Percentiles rank a stretch among this genome's conserved stretches.
These are phyloP conservation scores for Verticillium tricorpus DNA, from an alignment of 2,329 filamentous ascomycete species.

Conservation along the genomic window DNA sequence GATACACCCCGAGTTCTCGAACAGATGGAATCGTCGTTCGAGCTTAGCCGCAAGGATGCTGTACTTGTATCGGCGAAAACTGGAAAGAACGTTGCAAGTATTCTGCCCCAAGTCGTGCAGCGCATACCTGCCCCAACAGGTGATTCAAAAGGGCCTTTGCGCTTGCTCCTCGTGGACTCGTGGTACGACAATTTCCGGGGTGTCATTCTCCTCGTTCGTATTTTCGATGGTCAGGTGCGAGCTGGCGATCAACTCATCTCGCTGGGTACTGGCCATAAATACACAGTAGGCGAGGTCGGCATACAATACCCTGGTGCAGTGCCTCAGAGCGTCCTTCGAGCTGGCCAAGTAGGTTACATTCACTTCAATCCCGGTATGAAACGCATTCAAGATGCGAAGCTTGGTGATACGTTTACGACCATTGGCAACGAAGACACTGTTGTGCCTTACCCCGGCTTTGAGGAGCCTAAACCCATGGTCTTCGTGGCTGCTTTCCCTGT, in stretches of 20 bases:
- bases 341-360: slow-evolving; percentile 93
- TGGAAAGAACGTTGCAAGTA: slow-evolving; percentile 76
- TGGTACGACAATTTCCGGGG: slow-evolving; percentile 98
- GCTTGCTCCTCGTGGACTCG: slow-evolving; percentile 88
- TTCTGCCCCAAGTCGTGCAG: slow-evolving; percentile 82
- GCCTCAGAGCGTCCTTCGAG: slow-evolving; percentile 72
- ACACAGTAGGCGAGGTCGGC: slow-evolving; percentile 91
- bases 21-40: slow-evolving; percentile 83
- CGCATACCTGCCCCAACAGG: slow-evolving; percentile 77
- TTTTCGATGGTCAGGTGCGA: slow-evolving; percentile 83
- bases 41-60: slow-evolving; percentile 71
- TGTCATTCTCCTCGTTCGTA: slow-evolving; percentile 81
- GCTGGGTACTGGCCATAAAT: slow-evolving; percentile 82
- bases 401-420: slow-evolving; percentile 90
- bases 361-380: slow-evolving; percentile 99
- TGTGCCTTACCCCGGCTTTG: slow-evolving; percentile 82
- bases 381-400: slow-evolving; percentile 87
- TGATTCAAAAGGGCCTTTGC: slow-evolving; percentile 66
- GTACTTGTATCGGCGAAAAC: slow-evolving; percentile 86
- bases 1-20: slow-evolving; percentile 81
- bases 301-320: slow-evolving; percentile 92
- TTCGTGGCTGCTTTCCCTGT: slow-evolving; percentile 96
- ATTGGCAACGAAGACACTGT: slow-evolving; percentile 73
- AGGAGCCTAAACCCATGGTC: slow-evolving; percentile 97
- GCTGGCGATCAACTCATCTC: slow-evolving; percentile 85